Percentiles rank a stretch among this genome's conserved stretches.
Evolutionary conservation across 2,329 filamentous ascomycete genomes (phyloP).

Genomic region (Penicillium griseofulvum): DNA sequence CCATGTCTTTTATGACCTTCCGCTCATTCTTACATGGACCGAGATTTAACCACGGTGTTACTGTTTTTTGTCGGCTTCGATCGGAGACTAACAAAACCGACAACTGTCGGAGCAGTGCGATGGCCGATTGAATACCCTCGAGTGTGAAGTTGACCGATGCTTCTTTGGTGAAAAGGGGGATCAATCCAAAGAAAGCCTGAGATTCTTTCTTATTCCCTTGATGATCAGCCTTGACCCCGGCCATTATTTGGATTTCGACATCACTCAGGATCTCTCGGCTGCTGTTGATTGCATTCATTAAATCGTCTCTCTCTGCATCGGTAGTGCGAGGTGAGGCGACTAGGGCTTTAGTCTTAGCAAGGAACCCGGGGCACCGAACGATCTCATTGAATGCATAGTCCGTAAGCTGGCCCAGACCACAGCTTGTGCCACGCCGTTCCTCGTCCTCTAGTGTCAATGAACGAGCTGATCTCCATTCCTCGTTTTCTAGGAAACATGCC

Average conservation of each 20-base stretch:
- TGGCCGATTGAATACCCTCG: constrained; percentile 13
- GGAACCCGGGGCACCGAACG: constrained; percentile 18
- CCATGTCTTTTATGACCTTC: not conserved
- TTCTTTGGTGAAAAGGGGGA: not conserved
- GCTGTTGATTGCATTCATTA: constrained; percentile 6
- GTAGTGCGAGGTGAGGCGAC: constrained; percentile 1
- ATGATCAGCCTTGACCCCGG: not conserved
- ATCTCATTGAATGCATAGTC: constrained; percentile 22
- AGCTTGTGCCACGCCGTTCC: constrained; percentile 10
- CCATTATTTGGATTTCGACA: constrained; percentile 9
- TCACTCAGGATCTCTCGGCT: constrained; percentile 10
- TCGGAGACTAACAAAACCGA: constrained; percentile 14
- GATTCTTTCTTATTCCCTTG: not conserved
- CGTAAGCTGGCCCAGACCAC: constrained; percentile 13
- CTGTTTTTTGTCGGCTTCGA: not conserved
- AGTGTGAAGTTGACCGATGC: constrained; percentile 4
- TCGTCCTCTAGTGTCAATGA: constrained; percentile 10
- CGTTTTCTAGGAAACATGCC: constrained; percentile 19
- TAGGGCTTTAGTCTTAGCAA: constrained; percentile 13
- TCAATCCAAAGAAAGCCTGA: not conserved
- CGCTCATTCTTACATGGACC: not conserved
- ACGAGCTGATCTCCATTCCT: constrained; percentile 16
- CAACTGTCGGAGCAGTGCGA: constrained; percentile 19
- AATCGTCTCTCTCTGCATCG: not conserved
- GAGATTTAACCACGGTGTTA: not conserved